Evolutionary conservation across 345 rosid genomes (phyloP).

Genomic region (Pistacia integerrima): DNA sequence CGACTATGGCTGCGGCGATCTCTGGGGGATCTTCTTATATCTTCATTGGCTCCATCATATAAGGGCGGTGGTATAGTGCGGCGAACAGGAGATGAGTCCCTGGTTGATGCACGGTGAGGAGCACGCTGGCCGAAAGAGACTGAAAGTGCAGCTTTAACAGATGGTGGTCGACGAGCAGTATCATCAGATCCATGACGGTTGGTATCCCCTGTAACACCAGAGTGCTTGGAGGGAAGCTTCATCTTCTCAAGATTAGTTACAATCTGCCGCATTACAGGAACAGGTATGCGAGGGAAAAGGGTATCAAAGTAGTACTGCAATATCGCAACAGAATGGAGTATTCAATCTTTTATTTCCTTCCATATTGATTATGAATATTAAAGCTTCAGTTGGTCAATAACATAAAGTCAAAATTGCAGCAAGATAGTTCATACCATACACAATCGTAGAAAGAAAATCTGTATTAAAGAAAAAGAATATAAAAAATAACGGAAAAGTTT

Average conservation of each 20-base stretch:
- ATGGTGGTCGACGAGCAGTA: slow-evolving; percentile 96
- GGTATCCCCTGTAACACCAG: slow-evolving; percentile 84
- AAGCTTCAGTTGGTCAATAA: background rate
- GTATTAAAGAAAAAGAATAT: too few relatives aligned
- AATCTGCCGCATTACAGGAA: slow-evolving; percentile 88
- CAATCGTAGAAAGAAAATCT: too few relatives aligned
- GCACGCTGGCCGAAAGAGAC: slow-evolving; percentile 99
- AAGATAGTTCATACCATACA: background rate
- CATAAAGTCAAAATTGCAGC: background rate
- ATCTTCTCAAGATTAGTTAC: slow-evolving; percentile 83
- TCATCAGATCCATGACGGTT: slow-evolving; percentile 86
- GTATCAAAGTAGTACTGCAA: slow-evolving; percentile 97
- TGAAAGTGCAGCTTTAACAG: slow-evolving; percentile 98
- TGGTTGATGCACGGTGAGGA: slow-evolving; percentile 97
- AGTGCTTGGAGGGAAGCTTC: slow-evolving; percentile 78
- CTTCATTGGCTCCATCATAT: slow-evolving; percentile 59
- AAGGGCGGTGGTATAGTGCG: slow-evolving; percentile 69
- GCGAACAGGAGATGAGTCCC: slow-evolving; percentile 96
- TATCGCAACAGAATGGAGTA: slow-evolving; percentile 10
- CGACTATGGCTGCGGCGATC: slow-evolving; percentile 63
- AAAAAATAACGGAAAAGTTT: too few relatives aligned
- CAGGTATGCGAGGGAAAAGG: slow-evolving; percentile 94
- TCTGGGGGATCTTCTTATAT: slow-evolving; percentile 58
- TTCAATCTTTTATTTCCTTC: slow-evolving; percentile 1
- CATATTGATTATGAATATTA: background rate